A percentile compares a stretch with the other conserved stretches of the same genome.
Conservation (phyloP, 805 yeast species). For the Wilhelminamyces savonicus region DNA sequence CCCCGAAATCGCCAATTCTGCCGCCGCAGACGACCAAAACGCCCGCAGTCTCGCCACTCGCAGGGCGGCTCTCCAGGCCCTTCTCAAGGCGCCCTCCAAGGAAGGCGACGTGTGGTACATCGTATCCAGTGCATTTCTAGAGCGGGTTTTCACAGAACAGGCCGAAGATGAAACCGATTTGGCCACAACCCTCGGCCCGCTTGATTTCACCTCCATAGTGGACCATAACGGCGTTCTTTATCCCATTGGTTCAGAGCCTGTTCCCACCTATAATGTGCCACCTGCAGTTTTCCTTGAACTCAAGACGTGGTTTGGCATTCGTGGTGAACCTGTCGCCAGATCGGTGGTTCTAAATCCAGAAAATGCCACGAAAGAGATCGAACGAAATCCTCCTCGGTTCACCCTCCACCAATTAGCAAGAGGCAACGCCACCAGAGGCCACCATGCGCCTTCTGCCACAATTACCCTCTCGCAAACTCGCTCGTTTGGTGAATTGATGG, state of each 20-base stretch:
- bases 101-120: conserved; percentile 48
- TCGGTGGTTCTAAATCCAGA: conserved; percentile 16
- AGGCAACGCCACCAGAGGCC: conserved; percentile 3
- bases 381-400: conserved; percentile 31
- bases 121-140: conserved; percentile 24
- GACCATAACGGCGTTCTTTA: conserved; percentile 40
- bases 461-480: conserved; percentile 28
- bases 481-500: conserved; percentile 28
- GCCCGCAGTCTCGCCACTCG: too few species aligned
- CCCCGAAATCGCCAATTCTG: too few species aligned
- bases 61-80: too few species aligned
- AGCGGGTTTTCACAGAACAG: too few species aligned
- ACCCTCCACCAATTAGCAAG: conserved; percentile 27
- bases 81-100: neutral
- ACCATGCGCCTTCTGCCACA: conserved; percentile 10
- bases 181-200: conserved; percentile 35
- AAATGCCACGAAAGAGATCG: conserved; percentile 24
- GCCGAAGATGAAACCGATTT: too few species aligned
- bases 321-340: conserved; percentile 30
- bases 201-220: conserved; percentile 40
- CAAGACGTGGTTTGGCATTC: conserved; percentile 49
- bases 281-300: conserved; percentile 40
- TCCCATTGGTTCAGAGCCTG: conserved; percentile 12
- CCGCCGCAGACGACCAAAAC: too few species aligned
- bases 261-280: conserved; percentile 25